Percentiles rank a stretch among this genome's conserved stretches.
These are phyloP conservation scores for Coemansia sp. DNA, from an alignment of 192 early-diverging fungal species.

Conservation along the genomic window DNA sequence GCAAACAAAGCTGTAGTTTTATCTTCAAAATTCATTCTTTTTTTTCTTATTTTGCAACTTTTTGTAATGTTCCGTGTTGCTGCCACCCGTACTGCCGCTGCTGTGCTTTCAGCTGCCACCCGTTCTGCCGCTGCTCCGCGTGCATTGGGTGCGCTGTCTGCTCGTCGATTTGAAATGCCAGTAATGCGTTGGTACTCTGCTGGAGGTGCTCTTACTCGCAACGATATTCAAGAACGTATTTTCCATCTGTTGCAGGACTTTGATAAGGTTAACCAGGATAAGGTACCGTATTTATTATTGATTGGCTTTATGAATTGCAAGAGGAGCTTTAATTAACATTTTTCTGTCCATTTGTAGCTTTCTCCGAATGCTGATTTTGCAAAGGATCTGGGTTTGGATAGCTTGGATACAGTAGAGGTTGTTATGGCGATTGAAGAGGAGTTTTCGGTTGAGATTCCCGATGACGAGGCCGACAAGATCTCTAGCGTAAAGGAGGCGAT, in stretches of 20 bases:
- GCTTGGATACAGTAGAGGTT: slow-evolving; percentile 96
- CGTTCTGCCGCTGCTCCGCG: neutral
- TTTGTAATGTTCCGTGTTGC: slow-evolving; percentile 39
- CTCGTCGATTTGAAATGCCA: neutral
- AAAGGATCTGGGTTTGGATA: slow-evolving; percentile 93
- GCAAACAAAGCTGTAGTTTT: too few species aligned
- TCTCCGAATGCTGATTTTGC: slow-evolving; percentile 80
- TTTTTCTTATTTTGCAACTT: slow-evolving; percentile 6
- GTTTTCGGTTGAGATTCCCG: slow-evolving; percentile 96
- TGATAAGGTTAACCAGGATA: slow-evolving; percentile 89
- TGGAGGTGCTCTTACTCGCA: slow-evolving; percentile 62
- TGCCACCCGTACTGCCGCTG: slow-evolving; percentile 21
- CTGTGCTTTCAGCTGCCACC: neutral
- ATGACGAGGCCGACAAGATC: slow-evolving; percentile 96
- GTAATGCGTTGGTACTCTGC: slow-evolving; percentile 70
- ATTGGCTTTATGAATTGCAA: too few species aligned
- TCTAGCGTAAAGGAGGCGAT: slow-evolving; percentile 83
- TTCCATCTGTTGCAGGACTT: slow-evolving; percentile 89
- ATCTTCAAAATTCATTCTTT: neutral
- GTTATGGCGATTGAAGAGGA: slow-evolving; percentile 99
- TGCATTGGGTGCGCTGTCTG: slow-evolving; percentile 2
- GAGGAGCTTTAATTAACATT: neutral
- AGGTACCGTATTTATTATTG: slow-evolving; percentile 60
- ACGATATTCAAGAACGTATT: slow-evolving; percentile 80
- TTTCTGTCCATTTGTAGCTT: slow-evolving; percentile 58